A percentile compares a stretch with the other conserved stretches of the same genome.
phyloP scores from a whole-genome alignment of 2,329 filamentous ascomycete genomes.

The Cercospora zeae-maydis region DNA sequence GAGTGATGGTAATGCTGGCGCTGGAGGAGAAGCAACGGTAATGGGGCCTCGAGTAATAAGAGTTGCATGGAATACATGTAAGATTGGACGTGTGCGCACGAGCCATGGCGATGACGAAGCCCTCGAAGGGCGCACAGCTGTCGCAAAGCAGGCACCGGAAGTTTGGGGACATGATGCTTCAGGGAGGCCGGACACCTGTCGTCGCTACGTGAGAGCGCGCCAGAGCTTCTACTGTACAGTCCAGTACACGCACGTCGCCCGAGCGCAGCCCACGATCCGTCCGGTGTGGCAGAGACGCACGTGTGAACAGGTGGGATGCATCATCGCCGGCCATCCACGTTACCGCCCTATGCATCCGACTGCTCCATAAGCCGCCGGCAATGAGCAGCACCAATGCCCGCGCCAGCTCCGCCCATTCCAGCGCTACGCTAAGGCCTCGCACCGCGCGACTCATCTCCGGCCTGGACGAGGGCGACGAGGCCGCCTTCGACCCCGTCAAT shows the following conservation, averaged over 20 bases:
- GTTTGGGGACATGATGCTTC: neutral
- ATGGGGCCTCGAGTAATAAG: too few species aligned
- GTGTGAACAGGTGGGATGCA: neutral
- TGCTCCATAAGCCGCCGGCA: slow-evolving; percentile 16
- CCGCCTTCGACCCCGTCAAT: slow-evolving; percentile 35
- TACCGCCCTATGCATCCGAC: neutral
- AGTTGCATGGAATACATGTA: too few species aligned
- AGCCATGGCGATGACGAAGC: neutral
- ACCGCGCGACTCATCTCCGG: slow-evolving; percentile 47
- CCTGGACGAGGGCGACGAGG: slow-evolving; percentile 44
- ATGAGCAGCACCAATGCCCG: slow-evolving; percentile 28
- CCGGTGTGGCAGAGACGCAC: neutral
- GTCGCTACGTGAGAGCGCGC: neutral
- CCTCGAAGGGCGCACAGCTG: neutral
- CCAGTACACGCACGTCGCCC: neutral
- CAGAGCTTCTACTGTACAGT: too few species aligned
- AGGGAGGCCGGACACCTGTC: neutral
- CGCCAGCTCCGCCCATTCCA: slow-evolving; percentile 27
- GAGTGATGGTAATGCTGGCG: neutral
- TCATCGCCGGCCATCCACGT: neutral
- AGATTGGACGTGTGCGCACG: neutral
- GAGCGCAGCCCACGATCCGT: neutral
- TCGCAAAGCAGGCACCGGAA: neutral
- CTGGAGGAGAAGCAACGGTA: too few species aligned
- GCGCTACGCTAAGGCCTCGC: slow-evolving; percentile 46